phyloP scores from a whole-genome alignment of 176 grass and related monocot genomes.

The Leersia perrieri region DNA sequence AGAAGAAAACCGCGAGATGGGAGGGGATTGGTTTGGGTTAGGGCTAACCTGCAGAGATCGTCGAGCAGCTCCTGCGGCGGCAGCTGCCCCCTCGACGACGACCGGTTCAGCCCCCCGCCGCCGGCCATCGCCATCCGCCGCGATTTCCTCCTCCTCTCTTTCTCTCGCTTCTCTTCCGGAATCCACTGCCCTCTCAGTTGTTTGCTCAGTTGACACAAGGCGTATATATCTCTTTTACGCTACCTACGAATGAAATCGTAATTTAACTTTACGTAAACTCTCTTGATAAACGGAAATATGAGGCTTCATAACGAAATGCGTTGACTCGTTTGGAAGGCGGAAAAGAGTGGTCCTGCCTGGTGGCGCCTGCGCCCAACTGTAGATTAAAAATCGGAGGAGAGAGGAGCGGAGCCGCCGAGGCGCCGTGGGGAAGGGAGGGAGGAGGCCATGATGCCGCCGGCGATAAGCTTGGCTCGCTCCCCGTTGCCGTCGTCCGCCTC shows the following conservation, averaged over 20 bases:
- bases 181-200: not conserved
- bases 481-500: conserved; percentile 10
- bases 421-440: not conserved
- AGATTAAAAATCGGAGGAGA: conserved; percentile 33
- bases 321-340: not conserved
- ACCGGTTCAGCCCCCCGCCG: conserved; percentile 48
- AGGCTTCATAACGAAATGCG: too few species aligned
- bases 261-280: rapidly evolving
- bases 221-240: rapidly evolving
- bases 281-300: not conserved
- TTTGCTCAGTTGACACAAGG: not conserved
- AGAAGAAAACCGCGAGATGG: conserved; percentile 2
- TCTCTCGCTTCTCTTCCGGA: not conserved
- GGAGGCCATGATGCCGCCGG: conserved; percentile 36
- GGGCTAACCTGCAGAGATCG: conserved; percentile 94
- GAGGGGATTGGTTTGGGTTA: not conserved
- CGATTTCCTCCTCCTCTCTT: not conserved
- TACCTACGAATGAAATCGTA: not conserved
- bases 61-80: conserved; percentile 91
- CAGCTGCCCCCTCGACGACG: conserved; percentile 44
- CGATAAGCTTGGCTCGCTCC: conserved; percentile 28
- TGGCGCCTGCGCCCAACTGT: not conserved
- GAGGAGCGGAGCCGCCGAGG: conserved; percentile 21
- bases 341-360: not conserved
- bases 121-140: conserved; percentile 46